phyloP scores from a whole-genome alignment of 495 filamentous ascomycete species.

The Penicillium macrosclerotiorum region DNA sequence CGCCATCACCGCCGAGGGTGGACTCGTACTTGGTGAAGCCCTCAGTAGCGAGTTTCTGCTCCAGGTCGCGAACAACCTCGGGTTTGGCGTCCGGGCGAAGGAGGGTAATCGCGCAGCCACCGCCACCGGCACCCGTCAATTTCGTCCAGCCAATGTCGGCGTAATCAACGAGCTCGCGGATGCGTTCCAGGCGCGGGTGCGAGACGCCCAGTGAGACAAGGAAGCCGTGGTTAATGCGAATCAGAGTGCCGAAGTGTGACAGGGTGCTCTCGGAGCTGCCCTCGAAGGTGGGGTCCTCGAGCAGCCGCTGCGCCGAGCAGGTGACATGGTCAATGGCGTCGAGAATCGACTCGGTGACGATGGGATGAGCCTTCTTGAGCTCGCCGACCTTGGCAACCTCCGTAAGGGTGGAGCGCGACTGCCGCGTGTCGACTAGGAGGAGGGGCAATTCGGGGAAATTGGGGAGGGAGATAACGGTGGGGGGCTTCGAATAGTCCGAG shows the following conservation, averaged over 20 bases:
- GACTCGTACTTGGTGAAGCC: slow-evolving; percentile 82
- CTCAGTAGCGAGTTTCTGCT: slow-evolving; percentile 66
- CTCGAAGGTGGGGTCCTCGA: slow-evolving; percentile 63
- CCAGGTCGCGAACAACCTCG: slow-evolving; percentile 56
- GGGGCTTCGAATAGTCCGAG: slow-evolving; percentile 72
- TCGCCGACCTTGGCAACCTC: slow-evolving; percentile 84
- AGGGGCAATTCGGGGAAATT: slow-evolving; percentile 89
- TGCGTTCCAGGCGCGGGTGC: slow-evolving; percentile 87
- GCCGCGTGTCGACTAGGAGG: slow-evolving; percentile 82
- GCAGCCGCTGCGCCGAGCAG: slow-evolving; percentile 65
- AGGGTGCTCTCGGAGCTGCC: slow-evolving; percentile 55
- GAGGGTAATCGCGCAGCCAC: slow-evolving; percentile 91
- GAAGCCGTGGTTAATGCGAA: slow-evolving; percentile 90
- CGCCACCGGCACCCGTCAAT: slow-evolving; percentile 91
- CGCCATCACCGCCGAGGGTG: slow-evolving; percentile 84
- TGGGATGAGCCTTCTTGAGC: slow-evolving; percentile 65
- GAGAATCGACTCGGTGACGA: slow-evolving; percentile 73
- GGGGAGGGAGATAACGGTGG: slow-evolving; percentile 69
- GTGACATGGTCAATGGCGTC: slow-evolving; percentile 82
- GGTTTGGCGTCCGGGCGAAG: slow-evolving; percentile 61
- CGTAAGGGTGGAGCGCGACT: slow-evolving; percentile 73
- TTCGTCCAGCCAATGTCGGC: slow-evolving; percentile 95
- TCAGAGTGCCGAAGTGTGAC: slow-evolving; percentile 74
- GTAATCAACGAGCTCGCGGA: slow-evolving; percentile 87
- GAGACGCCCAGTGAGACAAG: slow-evolving; percentile 87